Evolutionary conservation across 257 asterid species (phyloP), one percentile per base, ranked within the genome.

Genomic region (Penstemon eatonii): DNA sequence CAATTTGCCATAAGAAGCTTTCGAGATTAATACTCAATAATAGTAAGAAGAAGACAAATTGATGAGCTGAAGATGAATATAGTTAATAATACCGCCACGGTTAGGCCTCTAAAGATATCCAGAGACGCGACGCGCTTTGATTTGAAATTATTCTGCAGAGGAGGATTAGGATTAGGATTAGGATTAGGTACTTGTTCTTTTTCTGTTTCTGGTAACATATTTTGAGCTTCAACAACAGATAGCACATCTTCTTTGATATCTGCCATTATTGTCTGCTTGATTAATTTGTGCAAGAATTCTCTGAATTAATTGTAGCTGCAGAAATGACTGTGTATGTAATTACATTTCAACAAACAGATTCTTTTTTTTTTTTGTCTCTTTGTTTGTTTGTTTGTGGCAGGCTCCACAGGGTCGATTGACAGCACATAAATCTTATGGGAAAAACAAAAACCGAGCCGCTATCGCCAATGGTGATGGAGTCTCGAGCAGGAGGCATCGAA

Each of bases 101-200:
- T 86, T 66, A 89, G 88, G 75, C 94, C 96, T 83, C 94, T 82
- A 74, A 86, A 86, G 64, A 85, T 79, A 72, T 89, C 94, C 41
- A 89, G 78, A n/a, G 95, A 83, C n/a, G 91, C 87, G 8, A 86
- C 81, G 41, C 96, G 81, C 76, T 84, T 86, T 0, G 88, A 55
- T 68, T 57, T 75, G 7, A 80, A 9, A 66, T 65, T 55, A 19
- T 63, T 25, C 33, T 25, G 33, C 33, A 25, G 33, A 25, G 33
- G 33, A 25, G 33, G 33, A 25, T 25, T 25, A 25, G 33, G 68
- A 39, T 50, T 62, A 11, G 63, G 58, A 19, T 59, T 25, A 8
- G 33, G 33, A 18, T 8, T 45, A 44, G 42, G 52, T 49, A 53
- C 53, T 18, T 59, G 41, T 51, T 44, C 58, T 37, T 38, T 64